Conservation (phyloP, 345 rosid species). For the Citrus mangshanensis region DNA sequence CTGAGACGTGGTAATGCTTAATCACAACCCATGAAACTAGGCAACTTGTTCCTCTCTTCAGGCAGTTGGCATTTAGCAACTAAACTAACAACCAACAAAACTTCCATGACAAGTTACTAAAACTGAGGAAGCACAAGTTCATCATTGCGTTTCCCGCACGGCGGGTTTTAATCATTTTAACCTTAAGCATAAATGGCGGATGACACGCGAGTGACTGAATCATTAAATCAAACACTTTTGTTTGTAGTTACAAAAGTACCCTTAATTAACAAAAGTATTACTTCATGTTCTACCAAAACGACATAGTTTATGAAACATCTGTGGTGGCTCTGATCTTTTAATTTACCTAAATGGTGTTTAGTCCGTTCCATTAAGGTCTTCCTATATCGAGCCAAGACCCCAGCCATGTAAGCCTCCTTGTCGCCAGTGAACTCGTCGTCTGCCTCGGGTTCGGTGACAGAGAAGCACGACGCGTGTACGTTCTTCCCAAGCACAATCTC, state of each 20-base stretch:
- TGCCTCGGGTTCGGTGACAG: slow-evolving; percentile 85
- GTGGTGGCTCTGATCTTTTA: too few species aligned
- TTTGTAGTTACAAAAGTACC: neutral
- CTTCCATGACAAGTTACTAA: neutral
- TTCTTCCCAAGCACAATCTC: slow-evolving; percentile 85
- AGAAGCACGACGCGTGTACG: slow-evolving; percentile 73
- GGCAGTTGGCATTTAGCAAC: neutral
- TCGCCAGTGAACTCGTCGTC: slow-evolving; percentile 90
- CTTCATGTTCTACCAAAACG: neutral
- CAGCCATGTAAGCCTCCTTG: slow-evolving; percentile 91
- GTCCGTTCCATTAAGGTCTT: slow-evolving; percentile 77
- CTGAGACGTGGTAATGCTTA: neutral
- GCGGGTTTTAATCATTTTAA: neutral
- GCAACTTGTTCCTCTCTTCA: neutral
- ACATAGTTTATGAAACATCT: neutral
- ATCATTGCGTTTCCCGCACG: neutral
- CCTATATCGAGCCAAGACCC: slow-evolving; percentile 82
- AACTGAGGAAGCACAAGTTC: neutral
- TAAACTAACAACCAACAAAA: neutral
- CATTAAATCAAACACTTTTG: neutral
- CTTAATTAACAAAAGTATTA: too few species aligned
- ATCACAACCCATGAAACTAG: neutral
- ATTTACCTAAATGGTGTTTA: slow-evolving; percentile 71
- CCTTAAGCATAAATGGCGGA: neutral
- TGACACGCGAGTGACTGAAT: too few species aligned